Base-by-base conservation (phyloP, 768 basidiomycete genomes). In the Gymnopilus dilepis region DNA sequence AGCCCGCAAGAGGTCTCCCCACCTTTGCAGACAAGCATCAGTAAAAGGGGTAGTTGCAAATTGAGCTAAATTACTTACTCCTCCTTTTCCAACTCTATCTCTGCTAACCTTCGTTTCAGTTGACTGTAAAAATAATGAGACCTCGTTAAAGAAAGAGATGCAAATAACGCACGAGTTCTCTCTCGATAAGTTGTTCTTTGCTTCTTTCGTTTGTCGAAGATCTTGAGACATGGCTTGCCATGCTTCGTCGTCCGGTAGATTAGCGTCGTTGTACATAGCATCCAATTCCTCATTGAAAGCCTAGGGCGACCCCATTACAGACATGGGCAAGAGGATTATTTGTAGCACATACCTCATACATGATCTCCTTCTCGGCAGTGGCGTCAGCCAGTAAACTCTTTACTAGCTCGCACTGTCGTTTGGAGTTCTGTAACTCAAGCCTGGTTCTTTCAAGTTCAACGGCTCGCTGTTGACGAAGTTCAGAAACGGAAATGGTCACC, bases 231-330 rank as follows among this genome's bases (percentile, higher is more conserved):
- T 82, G 1, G 89, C 89, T n/a, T 77, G 72, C 86, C 91, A 95
- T 1, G 94, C 93, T 67, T 95, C 92, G 50, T 89, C 86, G 21
- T 88, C 86, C 11, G 95, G 93, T 51, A 96, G 84, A 61, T 90
- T 85, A 26, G 85, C 86, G 60, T 95, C 93, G 53, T 90, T 89
- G 74, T 88, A 97, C 92, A 97, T 93, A 17, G 85, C 87, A 65
- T 95, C 94, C 31, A 97, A 82, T 72, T 97, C 95, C 70, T 95
- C 94, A 72, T 97, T 97, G 78, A 97, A 96, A 2, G 93, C 91
- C 94, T 96, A 63, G 21, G 7, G 51, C 24, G 42, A 8, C 34
- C 3, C 13, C 47, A 26, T 42, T 19, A 24, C 37, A 37, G 7
- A 22, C 26, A 41, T 31, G 11, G 8, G 12, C 19, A 54, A 31